Evolutionary conservation across 352 stramenopile species (phyloP).

Genomic region (Thraustochytrium sp.): DNA sequence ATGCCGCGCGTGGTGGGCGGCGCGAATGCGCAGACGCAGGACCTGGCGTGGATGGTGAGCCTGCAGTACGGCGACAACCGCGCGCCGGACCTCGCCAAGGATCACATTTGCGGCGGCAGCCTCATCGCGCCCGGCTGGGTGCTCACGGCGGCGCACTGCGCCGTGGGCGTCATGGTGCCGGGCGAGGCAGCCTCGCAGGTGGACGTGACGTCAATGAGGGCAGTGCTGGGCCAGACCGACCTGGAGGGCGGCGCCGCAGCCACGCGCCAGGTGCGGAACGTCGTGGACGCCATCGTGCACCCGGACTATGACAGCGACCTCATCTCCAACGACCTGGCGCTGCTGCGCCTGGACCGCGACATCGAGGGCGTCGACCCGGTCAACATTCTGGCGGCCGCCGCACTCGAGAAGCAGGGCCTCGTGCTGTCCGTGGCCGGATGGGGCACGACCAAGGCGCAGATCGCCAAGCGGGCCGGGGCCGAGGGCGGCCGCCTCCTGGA

Average conservation of each 20-base stretch:
- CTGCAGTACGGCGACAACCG: background rate
- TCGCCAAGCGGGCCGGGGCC: background rate
- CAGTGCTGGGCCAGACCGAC: background rate
- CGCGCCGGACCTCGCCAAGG: background rate
- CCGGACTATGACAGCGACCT: conserved; percentile 54
- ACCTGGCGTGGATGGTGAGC: background rate
- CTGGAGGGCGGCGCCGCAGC: conserved; percentile 54
- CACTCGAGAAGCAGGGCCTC: conserved; percentile 52
- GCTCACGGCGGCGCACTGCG: conserved; percentile 63
- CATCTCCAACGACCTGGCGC: conserved; percentile 60
- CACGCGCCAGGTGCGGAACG: conserved; percentile 53
- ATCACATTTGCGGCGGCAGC: conserved; percentile 56
- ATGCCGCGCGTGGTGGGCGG: conserved; percentile 7
- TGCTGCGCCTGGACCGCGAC: conserved; percentile 57
- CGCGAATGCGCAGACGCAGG: background rate
- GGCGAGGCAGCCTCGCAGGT: conserved; percentile 49
- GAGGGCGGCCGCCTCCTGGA: background rate
- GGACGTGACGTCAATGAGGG: background rate
- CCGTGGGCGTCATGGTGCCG: background rate
- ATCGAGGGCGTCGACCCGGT: conserved; percentile 57
- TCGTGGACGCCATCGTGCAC: conserved; percentile 55
- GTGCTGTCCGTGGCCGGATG: conserved; percentile 57
- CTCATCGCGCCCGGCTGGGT: conserved; percentile 63
- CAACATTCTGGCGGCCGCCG: conserved; percentile 51
- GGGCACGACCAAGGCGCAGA: conserved; percentile 36